Conservation (phyloP, 257 asterid species). For the Rubia yunnanensis region DNA sequence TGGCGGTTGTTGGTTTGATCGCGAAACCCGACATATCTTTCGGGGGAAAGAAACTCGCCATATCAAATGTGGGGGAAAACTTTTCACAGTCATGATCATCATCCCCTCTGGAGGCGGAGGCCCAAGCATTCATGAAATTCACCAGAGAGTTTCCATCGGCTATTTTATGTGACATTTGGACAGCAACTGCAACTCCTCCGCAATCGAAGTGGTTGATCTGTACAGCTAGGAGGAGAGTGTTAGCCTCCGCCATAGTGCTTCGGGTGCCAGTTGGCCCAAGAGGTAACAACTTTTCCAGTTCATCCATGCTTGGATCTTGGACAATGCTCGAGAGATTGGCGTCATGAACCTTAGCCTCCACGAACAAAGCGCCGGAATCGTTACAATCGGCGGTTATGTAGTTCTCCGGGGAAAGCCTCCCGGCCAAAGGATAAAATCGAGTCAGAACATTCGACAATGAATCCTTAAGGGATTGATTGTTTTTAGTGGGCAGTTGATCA, state of each 20-base stretch:
- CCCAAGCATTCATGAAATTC: slow-evolving; percentile 36
- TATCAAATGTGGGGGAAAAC: slow-evolving; percentile 7
- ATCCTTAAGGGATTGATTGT: slow-evolving; percentile 14
- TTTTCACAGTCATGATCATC: background rate
- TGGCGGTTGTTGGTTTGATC: slow-evolving; percentile 9
- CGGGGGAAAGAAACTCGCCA: slow-evolving; percentile 19
- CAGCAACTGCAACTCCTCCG: slow-evolving; percentile 31
- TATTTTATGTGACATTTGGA: slow-evolving; percentile 22
- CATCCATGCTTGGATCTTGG: slow-evolving; percentile 5
- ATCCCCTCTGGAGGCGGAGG: slow-evolving; percentile 12
- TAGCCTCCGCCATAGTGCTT: background rate
- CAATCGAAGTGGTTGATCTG: slow-evolving; percentile 29
- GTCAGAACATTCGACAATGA: slow-evolving; percentile 28
- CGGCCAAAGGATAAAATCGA: slow-evolving; percentile 34
- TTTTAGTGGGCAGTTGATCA: background rate
- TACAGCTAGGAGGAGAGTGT: slow-evolving; percentile 17
- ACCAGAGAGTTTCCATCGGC: slow-evolving; percentile 27
- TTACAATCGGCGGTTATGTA: slow-evolving; percentile 22
- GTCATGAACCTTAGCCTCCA: slow-evolving; percentile 21
- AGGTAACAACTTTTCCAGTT: slow-evolving; percentile 3
- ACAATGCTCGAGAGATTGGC: slow-evolving; percentile 5
- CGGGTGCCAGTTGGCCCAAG: background rate
- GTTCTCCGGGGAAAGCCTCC: slow-evolving; percentile 12
- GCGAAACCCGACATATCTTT: slow-evolving; percentile 14
- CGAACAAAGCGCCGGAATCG: slow-evolving; percentile 29